Evolutionary conservation across 129 eudicot species (phyloP).

Genomic region (Ambrosia artemisiifolia): DNA sequence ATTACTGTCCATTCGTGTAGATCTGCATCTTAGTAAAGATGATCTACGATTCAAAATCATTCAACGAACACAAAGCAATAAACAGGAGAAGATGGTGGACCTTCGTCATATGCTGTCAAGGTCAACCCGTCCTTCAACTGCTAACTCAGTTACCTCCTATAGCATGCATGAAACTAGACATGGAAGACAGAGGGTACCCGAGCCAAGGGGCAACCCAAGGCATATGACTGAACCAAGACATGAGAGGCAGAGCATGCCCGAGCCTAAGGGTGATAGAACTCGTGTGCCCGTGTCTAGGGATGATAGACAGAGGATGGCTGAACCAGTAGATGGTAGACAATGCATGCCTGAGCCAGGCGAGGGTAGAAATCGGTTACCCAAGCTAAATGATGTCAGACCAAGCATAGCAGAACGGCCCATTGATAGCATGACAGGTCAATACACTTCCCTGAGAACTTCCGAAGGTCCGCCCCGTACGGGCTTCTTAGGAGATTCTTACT

Average conservation of each 20-base stretch:
- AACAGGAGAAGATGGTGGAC: constrained; percentile 41
- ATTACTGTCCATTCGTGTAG: constrained; percentile 34
- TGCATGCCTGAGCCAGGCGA: constrained; percentile 33
- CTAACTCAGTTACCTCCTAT: constrained; percentile 32
- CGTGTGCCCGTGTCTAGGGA: constrained; percentile 30
- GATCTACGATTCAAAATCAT: constrained; percentile 82
- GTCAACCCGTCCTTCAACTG: constrained; percentile 48
- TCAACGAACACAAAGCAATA: constrained; percentile 46
- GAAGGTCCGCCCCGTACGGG: constrained; percentile 41
- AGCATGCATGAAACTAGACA: constrained; percentile 19
- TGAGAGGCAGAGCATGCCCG: constrained; percentile 33
- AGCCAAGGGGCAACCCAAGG: no score
- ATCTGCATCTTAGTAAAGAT: constrained; percentile 49
- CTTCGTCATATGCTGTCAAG: constrained; percentile 75
- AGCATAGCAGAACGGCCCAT: constrained; percentile 34
- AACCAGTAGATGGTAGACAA: constrained; percentile 44
- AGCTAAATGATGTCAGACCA: constrained; percentile 35
- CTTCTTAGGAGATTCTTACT: constrained; percentile 39
- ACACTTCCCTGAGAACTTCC: constrained; percentile 40
- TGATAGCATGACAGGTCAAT: constrained; percentile 31
- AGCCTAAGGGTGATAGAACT: constrained; percentile 38
- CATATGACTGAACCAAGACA: constrained; percentile 22
- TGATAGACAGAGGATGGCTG: constrained; percentile 32
- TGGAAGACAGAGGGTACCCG: constrained; percentile 38
- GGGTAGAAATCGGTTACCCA: constrained; percentile 30